Base-by-base conservation (phyloP, 2,329 filamentous ascomycete genomes). In the Sporothrix humicola region DNA sequence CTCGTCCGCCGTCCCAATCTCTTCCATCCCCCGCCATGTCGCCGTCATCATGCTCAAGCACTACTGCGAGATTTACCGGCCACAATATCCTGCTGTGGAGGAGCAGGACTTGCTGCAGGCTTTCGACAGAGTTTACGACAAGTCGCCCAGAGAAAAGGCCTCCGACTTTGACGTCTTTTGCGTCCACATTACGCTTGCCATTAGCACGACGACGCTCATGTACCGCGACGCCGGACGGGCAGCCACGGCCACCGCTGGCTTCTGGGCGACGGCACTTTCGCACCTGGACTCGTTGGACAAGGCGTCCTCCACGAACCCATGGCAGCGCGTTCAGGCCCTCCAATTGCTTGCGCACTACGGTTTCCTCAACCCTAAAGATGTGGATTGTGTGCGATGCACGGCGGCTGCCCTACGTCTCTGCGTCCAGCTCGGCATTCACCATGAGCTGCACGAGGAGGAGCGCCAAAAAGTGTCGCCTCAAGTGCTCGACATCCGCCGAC, bases 31-130 rank as follows among this genome's bases (percentile, higher is more conserved):
- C 17, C 66, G 66, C 44, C 66, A 69, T 46, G 66, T 69, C 23
- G 66, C 66, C 66, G 46, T 69, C 66, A 69, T 69, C 66, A 69
- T 69, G 66, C 46, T 69, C 46, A 69, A 69, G 23, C 66, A 69
- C 48, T 69, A 69, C 48, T 69, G 66, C 13, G 66, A 69, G 26
- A 69, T 69, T 23, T 69, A 69, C 48, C 66, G 66, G 23, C 66
- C 66, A 10, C 66, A 69, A 31, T 69, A 69, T 50, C 66, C 66
- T 1, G 66, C 66, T 6, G 66, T 69, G 12, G 66, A 69, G 1
- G 66, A 69, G 26, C 17, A 23, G 2, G 66, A 69, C 17, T 12
- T 69, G 8, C 66, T 69, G 13, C 8, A 17, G 59, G 59, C 59
- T 1, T 63, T 63, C 42, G 59, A 63, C 59, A 7, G 59, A 2